Base-by-base conservation (phyloP, 2,329 filamentous ascomycete species). In the Aureobasidium zeae region DNA sequence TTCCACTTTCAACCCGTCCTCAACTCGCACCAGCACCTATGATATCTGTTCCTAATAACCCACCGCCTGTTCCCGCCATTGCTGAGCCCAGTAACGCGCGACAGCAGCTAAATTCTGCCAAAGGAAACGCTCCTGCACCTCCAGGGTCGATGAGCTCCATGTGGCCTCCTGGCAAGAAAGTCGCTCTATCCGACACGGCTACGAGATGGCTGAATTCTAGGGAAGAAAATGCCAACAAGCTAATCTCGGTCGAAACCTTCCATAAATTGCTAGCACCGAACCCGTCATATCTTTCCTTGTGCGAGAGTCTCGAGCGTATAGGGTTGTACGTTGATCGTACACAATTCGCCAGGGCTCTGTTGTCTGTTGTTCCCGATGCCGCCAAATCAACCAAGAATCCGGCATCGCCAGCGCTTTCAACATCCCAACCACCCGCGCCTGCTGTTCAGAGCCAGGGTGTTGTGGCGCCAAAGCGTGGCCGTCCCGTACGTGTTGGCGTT, bases 211-310 rank as follows among this genome's bases (percentile, higher is more conserved):
- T 79, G 5, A 64, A 63, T 30, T 51, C 51, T 10, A 53, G 61
- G 17, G 57, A 62, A 2, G 60, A 60, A 16, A 76, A 76, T 49
- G 45, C 42, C 15, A 53, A 52, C 3, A 67, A 63, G 29, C 51
- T 52, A 5, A 54, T 72, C 6, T 56, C 58, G 8, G 45, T 61
- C 7, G 56, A 63, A 8, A 57, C 66, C 15, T 60, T 78, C 8
- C 54, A 68, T 16, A 55, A 53, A 2, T 63, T 77, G 26, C 60
- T 79, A 7, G 62, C 74, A 37, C 54, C 58, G 6, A 76, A 77
- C 49, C 73, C 73, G 2, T 72, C 66, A 2, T 78, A 77, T 49
- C 66, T 69, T 47, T 64, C 72, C 38, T 57, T 78, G 2, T 79
- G 75, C 51, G 66, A 72, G 47, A 61, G 63, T 33, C 56, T 78